Conservation (phyloP, 164 flowering plant species). For the Vitis rupestris region DNA sequence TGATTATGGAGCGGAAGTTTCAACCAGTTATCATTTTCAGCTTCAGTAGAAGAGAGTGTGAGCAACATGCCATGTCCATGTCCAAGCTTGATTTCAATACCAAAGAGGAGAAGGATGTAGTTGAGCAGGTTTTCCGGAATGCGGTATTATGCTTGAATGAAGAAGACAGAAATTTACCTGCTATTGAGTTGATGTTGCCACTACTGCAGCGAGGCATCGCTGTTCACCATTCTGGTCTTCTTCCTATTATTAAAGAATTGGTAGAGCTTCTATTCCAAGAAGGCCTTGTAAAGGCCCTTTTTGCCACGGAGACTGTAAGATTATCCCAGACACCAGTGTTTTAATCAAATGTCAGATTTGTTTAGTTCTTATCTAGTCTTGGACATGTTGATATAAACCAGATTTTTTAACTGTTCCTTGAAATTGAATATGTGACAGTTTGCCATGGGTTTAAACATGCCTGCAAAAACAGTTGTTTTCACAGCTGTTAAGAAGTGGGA, state of each 20-base stretch:
- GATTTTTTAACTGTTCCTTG: not conserved
- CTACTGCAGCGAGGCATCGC: conserved; percentile 96
- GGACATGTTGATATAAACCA: not conserved
- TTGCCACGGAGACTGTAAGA: conserved; percentile 98
- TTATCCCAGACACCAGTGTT: not conserved
- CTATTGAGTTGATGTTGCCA: conserved; percentile 92
- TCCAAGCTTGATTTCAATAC: conserved; percentile 93
- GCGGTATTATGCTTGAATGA: conserved; percentile 85
- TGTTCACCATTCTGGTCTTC: conserved; percentile 99
- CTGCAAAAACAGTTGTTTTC: conserved; percentile 98
- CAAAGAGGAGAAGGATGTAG: conserved; percentile 82
- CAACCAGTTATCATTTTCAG: conserved; percentile 98
- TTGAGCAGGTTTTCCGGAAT: conserved; percentile 75
- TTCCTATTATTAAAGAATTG: conserved; percentile 92
- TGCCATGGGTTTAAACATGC: conserved; percentile 99
- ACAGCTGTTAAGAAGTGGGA: conserved; percentile 95
- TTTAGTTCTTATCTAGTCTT: not conserved
- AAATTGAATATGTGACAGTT: conserved; percentile 42
- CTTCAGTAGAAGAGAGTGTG: conserved; percentile 97
- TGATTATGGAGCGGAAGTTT: conserved; percentile 95
- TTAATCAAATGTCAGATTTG: not conserved
- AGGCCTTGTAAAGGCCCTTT: conserved; percentile 97
- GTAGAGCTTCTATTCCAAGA: conserved; percentile 99
- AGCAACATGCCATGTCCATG: conserved; percentile 98
- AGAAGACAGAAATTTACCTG: conserved; percentile 91